phyloP scores from a whole-genome alignment of 2,329 filamentous ascomycete genomes.

The Blastomyces parvus region DNA sequence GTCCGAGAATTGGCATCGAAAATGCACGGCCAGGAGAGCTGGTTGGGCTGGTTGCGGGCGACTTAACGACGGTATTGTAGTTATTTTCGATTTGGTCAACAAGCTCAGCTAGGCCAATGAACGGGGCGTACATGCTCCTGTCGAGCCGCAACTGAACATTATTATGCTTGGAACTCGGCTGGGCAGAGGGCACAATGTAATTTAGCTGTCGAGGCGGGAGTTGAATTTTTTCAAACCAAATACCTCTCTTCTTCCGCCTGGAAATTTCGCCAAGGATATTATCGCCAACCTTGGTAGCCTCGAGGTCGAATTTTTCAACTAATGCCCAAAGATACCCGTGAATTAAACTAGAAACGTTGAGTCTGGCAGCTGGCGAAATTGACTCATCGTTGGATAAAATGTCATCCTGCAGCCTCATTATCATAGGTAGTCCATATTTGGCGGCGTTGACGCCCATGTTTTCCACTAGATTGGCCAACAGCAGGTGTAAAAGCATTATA shows the following conservation, averaged over 20 bases:
- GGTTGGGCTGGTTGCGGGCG: slow-evolving; percentile 60
- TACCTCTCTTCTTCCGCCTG: slow-evolving; percentile 59
- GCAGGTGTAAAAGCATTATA: slow-evolving; percentile 64
- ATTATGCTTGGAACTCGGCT: slow-evolving; percentile 23
- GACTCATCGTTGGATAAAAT: slow-evolving; percentile 38
- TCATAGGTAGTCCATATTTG: slow-evolving; percentile 74
- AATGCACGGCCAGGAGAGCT: slow-evolving; percentile 58
- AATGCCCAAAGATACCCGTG: slow-evolving; percentile 83
- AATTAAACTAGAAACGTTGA: slow-evolving; percentile 72
- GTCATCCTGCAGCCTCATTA: slow-evolving; percentile 78
- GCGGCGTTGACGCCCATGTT: slow-evolving; percentile 74
- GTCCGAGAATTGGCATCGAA: slow-evolving; percentile 51
- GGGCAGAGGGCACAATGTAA: slow-evolving; percentile 48
- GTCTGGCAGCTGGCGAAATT: slow-evolving; percentile 52
- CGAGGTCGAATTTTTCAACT: slow-evolving; percentile 66
- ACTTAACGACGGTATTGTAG: slow-evolving; percentile 49
- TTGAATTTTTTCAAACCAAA: slow-evolving; percentile 69
- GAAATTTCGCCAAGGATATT: slow-evolving; percentile 68
- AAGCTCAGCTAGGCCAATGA: slow-evolving; percentile 61
- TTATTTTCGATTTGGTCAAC: slow-evolving; percentile 64
- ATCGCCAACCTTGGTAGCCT: slow-evolving; percentile 57
- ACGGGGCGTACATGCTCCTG: slow-evolving; percentile 53
- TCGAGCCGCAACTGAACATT: slow-evolving; percentile 31
- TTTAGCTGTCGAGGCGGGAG: slow-evolving; percentile 56
- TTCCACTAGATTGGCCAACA: slow-evolving; percentile 64